Percentiles rank a stretch among this genome's conserved stretches.
Evolutionary conservation across 441 rosid species (phyloP).

Genomic region (Eruca vesicaria): DNA sequence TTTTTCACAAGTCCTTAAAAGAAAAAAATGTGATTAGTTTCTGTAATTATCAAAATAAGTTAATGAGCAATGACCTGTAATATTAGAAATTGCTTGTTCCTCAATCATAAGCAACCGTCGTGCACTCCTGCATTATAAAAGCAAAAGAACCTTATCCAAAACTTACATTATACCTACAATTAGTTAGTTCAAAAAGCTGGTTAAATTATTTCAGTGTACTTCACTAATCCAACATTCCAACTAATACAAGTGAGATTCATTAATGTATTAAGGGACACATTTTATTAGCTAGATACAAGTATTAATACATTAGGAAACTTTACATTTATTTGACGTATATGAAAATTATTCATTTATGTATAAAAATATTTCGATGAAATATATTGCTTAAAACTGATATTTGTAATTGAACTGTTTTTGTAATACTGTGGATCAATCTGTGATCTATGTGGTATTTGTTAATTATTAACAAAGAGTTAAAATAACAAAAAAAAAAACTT

Average conservation of each 20-base stretch:
- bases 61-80: slow-evolving; percentile 34
- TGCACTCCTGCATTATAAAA: slow-evolving; percentile 22
- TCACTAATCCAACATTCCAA: slow-evolving; percentile 9
- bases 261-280: not conserved
- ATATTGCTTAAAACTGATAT: not conserved
- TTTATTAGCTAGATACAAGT: not conserved
- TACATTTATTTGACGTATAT: not conserved
- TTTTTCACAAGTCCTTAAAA: not conserved
- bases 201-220: slow-evolving; percentile 5
- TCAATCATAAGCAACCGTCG: slow-evolving; percentile 32
- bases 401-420: not conserved
- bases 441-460: not conserved
- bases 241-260: not conserved
- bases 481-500: slow-evolving; percentile 3
- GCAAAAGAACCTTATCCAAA: slow-evolving; percentile 27
- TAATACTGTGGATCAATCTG: not conserved
- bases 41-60: slow-evolving; percentile 10
- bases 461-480: not conserved
- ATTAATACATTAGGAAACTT: not conserved
- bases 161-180: not conserved
- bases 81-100: slow-evolving; percentile 18
- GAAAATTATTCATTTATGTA: not conserved
- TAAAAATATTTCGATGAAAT: not conserved
- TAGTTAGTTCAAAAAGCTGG: not conserved
- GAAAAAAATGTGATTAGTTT: slow-evolving; percentile 22